Evolutionary conservation across 176 grass and related monocot species (phyloP), one percentile per base, ranked within the genome.

Genomic region (Ampelocalamus luodianensis): DNA sequence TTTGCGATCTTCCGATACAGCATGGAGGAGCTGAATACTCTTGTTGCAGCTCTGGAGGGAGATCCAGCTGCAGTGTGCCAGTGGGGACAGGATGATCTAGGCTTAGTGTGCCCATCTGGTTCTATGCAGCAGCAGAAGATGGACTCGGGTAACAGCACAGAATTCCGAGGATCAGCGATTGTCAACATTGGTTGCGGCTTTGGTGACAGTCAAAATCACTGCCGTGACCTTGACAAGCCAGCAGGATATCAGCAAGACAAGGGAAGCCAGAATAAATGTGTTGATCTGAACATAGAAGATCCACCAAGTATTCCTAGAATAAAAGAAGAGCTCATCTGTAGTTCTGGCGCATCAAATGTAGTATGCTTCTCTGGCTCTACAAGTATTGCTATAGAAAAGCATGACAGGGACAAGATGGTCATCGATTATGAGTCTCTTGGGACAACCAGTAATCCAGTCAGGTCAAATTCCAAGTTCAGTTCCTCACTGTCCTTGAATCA

Each of bases 41-140:
- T 98, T 79, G 85, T 93, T 79, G 71, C 85, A 68, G 95, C 89
- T 74, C 60, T 95, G 78, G 91, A 92, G 85, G 96, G 96, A n/a
- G 88, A 94, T 81, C 60, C 32, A 54, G 76, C 77, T 78, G 81
- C 93, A 1, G 8, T 92, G 11, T 76, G 50, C 55, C 71, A 55
- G 68, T 90, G 83, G 85, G 75, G 63, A 66, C 59, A 91, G 65
- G 69, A 85, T 0, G 72, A 87, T 76, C 34, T 86, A 23, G 78
- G 69, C 50, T 78, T 94, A 56, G 15, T 76, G 74, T 77, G 78
- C 36, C 71, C 81, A 76, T 62, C 67, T 82, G 55, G 51, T 73
- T 84, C 42, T 82, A 45, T 29, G 59, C 29, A 76, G 65, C 54
- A 84, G 43, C 61, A 45, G 53, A 87, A 90, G 65, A 74, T 80